Evolutionary conservation across 1,284 basidiomycete genomes (phyloP).

Genomic region (Moniliophthora roreri): DNA sequence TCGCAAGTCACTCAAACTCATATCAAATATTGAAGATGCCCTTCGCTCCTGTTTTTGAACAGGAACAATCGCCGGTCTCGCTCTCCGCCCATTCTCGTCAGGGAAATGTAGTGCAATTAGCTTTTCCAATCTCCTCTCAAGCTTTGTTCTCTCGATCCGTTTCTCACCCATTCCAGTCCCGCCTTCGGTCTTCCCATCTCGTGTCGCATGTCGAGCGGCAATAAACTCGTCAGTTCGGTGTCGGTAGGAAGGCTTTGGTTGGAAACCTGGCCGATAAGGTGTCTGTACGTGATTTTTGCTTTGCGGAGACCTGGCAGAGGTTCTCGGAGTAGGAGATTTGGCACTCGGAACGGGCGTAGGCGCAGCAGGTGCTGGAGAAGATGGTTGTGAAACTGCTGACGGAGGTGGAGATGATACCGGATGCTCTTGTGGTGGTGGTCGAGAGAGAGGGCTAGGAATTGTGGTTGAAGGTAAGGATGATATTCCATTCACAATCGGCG

Average conservation of each 20-base stretch:
- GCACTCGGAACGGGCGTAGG: slow-evolving; percentile 23
- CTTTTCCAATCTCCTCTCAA: slow-evolving; percentile 84
- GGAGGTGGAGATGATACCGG: slow-evolving; percentile 21
- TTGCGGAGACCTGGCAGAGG: too few species aligned
- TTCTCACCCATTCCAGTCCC: slow-evolving; percentile 25
- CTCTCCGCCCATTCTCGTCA: slow-evolving; percentile 6
- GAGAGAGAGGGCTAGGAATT: slow-evolving; percentile 14
- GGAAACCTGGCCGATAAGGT: slow-evolving; percentile 80
- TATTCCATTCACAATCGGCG: neutral
- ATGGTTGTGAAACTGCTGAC: slow-evolving; percentile 26
- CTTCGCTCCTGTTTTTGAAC: slow-evolving; percentile 28
- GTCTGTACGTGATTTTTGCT: slow-evolving; percentile 31
- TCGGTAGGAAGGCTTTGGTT: slow-evolving; percentile 71
- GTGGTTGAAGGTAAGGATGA: neutral
- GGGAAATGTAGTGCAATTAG: slow-evolving; percentile 84
- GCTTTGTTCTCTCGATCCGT: slow-evolving; percentile 75
- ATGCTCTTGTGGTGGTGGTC: slow-evolving; percentile 21
- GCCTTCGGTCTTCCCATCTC: slow-evolving; percentile 61
- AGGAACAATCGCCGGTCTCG: slow-evolving; percentile 12
- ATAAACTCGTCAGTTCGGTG: slow-evolving; percentile 79
- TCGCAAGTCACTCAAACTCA: slow-evolving; percentile 22
- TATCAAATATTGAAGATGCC: slow-evolving; percentile 68
- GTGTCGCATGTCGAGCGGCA: slow-evolving; percentile 51
- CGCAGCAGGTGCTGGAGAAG: slow-evolving; percentile 29
- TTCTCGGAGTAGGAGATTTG: slow-evolving; percentile 8